Evolutionary conservation across 164 flowering plant genomes (phyloP).

Genomic region (Paratinospora sagittata): DNA sequence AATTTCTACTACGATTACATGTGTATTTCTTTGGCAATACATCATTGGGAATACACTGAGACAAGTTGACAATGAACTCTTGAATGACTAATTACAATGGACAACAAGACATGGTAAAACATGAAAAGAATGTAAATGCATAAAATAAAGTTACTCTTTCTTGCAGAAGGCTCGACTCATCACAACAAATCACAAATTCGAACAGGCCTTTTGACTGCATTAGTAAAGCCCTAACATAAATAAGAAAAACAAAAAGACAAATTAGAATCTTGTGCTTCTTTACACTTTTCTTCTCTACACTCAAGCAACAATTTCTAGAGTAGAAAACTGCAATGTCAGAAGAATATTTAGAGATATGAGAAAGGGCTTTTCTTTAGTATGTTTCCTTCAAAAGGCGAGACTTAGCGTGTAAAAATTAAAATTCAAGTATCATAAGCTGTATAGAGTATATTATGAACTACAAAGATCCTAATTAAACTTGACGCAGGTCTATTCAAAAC

Average conservation of each 20-base stretch:
- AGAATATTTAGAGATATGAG: not conserved
- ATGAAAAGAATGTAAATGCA: not conserved
- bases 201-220: constrained; percentile 89
- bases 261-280: not conserved
- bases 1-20: too few species aligned
- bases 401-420: not conserved
- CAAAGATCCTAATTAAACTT: too few species aligned
- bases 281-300: not conserved
- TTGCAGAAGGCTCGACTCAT: not conserved
- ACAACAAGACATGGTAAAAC: not conserved
- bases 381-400: not conserved
- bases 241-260: not conserved
- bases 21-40: too few species aligned
- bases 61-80: not conserved
- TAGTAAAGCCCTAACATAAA: constrained; percentile 70
- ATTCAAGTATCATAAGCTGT: too few species aligned
- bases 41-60: not conserved
- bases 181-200: constrained; percentile 65
- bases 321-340: not conserved
- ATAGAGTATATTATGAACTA: too few species aligned
- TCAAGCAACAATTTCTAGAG: not conserved
- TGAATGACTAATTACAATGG: constrained; percentile 3
- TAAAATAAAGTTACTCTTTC: not conserved
- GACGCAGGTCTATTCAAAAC: too few species aligned
- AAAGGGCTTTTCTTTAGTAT: not conserved